phyloP scores from a whole-genome alignment of 2,329 filamentous ascomycete species.

The Penicillium sp. region DNA sequence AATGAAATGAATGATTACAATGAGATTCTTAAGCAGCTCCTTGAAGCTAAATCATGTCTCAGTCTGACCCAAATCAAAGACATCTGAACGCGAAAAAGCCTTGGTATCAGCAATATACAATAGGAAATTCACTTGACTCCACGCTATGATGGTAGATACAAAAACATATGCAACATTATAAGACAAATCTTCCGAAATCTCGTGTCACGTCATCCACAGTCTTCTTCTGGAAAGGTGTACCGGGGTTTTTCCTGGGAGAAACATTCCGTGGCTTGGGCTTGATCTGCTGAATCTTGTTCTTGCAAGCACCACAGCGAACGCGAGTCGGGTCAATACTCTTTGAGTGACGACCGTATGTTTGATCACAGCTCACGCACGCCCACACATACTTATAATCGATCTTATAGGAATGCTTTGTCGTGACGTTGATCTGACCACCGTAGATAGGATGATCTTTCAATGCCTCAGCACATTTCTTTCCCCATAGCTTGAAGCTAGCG shows the following conservation, averaged over 20 bases:
- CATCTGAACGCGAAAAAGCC: neutral
- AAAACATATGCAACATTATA: conserved; percentile 1
- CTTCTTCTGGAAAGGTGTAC: conserved; percentile 2
- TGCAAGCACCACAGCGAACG: conserved; percentile 78
- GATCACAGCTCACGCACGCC: conserved; percentile 68
- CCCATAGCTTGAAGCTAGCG: conserved; percentile 77
- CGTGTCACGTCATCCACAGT: conserved; percentile 8
- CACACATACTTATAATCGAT: conserved; percentile 94
- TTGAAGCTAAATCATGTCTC: neutral
- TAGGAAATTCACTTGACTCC: neutral
- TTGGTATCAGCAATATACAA: neutral
- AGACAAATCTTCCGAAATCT: conserved; percentile 5
- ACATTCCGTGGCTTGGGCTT: conserved; percentile 69
- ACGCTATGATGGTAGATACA: neutral
- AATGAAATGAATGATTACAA: neutral
- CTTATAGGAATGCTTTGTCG: conserved; percentile 84
- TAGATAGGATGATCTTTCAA: conserved; percentile 53
- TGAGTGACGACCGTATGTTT: conserved; percentile 79
- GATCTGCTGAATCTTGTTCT: conserved; percentile 68
- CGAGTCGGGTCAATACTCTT: conserved; percentile 74
- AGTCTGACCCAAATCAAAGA: neutral
- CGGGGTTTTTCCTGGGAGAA: conserved; percentile 26
- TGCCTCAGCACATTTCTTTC: conserved; percentile 37
- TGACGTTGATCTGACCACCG: conserved; percentile 67
- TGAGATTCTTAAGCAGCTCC: neutral